Conservation (phyloP, 345 rosid genomes). For the Excoecaria agallocha region DNA sequence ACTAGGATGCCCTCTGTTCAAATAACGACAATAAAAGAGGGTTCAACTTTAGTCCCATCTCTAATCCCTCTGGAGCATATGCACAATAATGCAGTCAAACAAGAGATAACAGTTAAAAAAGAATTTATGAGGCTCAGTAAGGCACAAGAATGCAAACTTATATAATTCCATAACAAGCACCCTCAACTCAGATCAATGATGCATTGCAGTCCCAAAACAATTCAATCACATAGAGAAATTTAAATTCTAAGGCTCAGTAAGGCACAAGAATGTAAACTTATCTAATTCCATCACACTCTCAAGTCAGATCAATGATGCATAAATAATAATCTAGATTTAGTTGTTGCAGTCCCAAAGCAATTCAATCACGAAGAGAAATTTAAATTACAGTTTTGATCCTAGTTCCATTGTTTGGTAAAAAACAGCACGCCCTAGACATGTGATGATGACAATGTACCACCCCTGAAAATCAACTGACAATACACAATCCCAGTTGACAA, state of each 20-base stretch:
- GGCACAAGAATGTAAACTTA: not conserved
- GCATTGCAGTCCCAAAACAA: no score
- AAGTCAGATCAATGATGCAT: not conserved
- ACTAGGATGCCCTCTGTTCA: slow-evolving; percentile 31
- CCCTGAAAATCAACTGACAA: slow-evolving; percentile 27
- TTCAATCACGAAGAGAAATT: not conserved
- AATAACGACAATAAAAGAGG: slow-evolving; percentile 27
- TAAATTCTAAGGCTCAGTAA: no score
- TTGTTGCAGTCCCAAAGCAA: no score
- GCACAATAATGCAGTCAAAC: no score
- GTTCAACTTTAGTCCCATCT: slow-evolving; percentile 42
- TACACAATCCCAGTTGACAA: slow-evolving; percentile 31
- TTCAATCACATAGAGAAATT: no score
- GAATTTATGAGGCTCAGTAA: not conserved
- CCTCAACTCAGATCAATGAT: no score
- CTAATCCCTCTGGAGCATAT: no score
- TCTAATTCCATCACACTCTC: not conserved
- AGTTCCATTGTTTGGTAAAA: no score
- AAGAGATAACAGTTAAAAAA: not conserved
- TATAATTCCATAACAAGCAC: no score
- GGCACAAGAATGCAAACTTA: no score
- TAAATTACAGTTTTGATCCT: no score
- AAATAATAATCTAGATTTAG: not conserved
- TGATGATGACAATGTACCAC: not conserved
- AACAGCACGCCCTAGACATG: no score